Evolutionary conservation across 2,329 filamentous ascomycete species (phyloP).

Genomic region (Corniculantispora saksenae): DNA sequence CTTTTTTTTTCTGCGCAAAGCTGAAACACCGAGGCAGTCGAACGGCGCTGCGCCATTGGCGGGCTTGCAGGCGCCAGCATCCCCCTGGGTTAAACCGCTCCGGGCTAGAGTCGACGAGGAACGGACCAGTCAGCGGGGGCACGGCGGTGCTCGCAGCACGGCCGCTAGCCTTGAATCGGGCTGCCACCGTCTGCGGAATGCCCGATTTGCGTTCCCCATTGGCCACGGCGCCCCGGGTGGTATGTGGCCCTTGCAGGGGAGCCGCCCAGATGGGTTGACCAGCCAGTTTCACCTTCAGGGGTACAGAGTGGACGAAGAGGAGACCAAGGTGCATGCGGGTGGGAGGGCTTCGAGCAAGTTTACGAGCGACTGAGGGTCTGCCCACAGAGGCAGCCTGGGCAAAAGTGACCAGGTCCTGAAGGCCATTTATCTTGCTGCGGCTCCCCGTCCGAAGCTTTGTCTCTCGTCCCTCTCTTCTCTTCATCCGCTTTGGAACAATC

Average conservation of each 20-base stretch:
- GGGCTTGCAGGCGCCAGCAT: neutral
- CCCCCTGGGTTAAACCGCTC: neutral
- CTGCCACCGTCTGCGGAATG: neutral
- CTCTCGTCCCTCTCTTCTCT: neutral
- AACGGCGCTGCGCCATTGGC: conserved; percentile 5
- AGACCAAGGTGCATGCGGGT: neutral
- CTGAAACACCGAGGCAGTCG: conserved; percentile 9
- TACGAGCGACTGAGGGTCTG: neutral
- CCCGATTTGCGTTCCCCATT: conserved; percentile 5
- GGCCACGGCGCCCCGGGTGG: neutral
- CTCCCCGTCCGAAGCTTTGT: neutral
- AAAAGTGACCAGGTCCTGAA: neutral
- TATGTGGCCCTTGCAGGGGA: conserved; percentile 8
- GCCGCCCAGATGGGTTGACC: conserved; percentile 11
- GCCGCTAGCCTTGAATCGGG: conserved; percentile 9
- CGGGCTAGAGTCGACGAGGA: neutral
- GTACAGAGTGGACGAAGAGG: neutral
- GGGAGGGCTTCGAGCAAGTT: neutral
- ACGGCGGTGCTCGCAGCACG: neutral
- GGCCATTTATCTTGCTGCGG: conserved; percentile 4
- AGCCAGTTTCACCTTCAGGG: conserved; percentile 16
- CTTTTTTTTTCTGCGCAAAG: neutral
- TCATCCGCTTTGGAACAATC: conserved; percentile 13
- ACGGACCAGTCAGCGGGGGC: conserved; percentile 9
- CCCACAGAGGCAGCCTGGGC: neutral